Conservation (phyloP, 1,284 basidiomycete species). For the Pseudozyma flocculosa region DNA sequence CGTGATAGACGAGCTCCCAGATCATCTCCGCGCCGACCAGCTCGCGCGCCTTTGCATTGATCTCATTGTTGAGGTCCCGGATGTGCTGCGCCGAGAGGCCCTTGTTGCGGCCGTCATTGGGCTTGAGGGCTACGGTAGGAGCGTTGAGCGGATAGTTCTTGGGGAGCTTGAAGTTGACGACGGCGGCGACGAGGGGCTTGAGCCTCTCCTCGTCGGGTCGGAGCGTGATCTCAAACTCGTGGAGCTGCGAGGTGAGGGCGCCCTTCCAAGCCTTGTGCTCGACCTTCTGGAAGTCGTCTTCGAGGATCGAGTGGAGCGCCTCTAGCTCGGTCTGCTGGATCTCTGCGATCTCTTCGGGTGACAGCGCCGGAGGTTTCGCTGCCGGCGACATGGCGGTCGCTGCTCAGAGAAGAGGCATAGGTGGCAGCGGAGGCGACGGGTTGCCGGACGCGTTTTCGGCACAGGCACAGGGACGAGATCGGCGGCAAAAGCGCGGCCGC, state of each 20-base stretch:
- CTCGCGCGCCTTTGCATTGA: constrained; percentile 37
- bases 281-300: constrained; percentile 38
- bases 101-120: constrained; percentile 29
- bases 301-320: constrained; percentile 47
- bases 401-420: too few relatives aligned
- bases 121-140: constrained; percentile 38
- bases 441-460: too few relatives aligned
- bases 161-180: constrained; percentile 44
- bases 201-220: constrained; percentile 45
- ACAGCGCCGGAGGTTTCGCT: constrained; percentile 7
- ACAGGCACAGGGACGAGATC: too few relatives aligned
- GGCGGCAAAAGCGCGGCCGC: too few relatives aligned
- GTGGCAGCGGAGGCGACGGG: too few relatives aligned
- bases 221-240: constrained; percentile 43
- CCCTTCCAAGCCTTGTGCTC: constrained; percentile 41
- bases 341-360: constrained; percentile 39
- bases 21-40: constrained; percentile 57
- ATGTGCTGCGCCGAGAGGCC: constrained; percentile 33
- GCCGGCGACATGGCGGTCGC: constrained; percentile 5
- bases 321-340: constrained; percentile 50
- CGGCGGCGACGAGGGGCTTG: constrained; percentile 37
- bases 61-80: constrained; percentile 21
- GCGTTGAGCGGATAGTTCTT: constrained; percentile 44
- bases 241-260: constrained; percentile 24
- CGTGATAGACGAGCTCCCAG: constrained; percentile 54